These are phyloP conservation scores for Chaetomiaceae sp. DNA, from an alignment of 2,329 filamentous ascomycete genomes.

Conservation along the genomic window DNA sequence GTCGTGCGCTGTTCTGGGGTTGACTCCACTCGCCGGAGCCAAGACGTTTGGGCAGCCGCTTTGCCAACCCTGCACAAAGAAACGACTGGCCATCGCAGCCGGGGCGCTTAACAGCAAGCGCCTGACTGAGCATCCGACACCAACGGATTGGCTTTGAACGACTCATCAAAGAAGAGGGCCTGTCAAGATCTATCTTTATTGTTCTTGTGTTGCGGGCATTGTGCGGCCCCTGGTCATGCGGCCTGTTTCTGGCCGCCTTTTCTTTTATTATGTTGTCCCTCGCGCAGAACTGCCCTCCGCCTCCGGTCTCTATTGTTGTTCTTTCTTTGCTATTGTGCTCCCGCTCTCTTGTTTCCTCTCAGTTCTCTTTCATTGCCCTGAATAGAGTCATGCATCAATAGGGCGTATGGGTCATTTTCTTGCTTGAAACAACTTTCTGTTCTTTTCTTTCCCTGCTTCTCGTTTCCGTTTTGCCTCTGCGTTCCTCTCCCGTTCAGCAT, in stretches of 20 bases:
- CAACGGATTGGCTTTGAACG: constrained; percentile 15
- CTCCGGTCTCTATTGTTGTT: constrained; percentile 7
- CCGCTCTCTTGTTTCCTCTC: constrained; percentile 12
- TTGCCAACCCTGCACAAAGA: constrained; percentile 7
- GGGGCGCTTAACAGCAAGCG: constrained; percentile 23
- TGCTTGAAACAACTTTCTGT: too few species aligned
- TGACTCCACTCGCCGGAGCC: not conserved
- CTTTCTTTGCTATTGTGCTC: constrained; percentile 15
- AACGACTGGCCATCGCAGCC: constrained; percentile 27
- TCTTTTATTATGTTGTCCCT: constrained; percentile 14
- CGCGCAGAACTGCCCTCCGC: not conserved
- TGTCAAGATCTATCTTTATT: constrained; percentile 14
- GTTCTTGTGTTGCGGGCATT: constrained; percentile 3
- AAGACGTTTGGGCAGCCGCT: constrained; percentile 23
- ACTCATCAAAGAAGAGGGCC: constrained; percentile 15
- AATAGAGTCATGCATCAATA: constrained; percentile 13
- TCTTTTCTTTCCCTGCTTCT: constrained; percentile 10
- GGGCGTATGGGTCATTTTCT: not conserved
- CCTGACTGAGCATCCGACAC: constrained; percentile 17
- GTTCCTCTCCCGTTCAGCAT: constrained; percentile 10
- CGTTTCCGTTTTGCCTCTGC: not conserved
- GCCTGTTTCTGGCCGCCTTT: not conserved
- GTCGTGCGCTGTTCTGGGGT: too few species aligned
- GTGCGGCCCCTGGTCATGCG: constrained; percentile 6
- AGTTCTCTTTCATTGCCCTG: constrained; percentile 1